Conservation (phyloP, 164 flowering plant species). For the Vitis riparia region DNA sequence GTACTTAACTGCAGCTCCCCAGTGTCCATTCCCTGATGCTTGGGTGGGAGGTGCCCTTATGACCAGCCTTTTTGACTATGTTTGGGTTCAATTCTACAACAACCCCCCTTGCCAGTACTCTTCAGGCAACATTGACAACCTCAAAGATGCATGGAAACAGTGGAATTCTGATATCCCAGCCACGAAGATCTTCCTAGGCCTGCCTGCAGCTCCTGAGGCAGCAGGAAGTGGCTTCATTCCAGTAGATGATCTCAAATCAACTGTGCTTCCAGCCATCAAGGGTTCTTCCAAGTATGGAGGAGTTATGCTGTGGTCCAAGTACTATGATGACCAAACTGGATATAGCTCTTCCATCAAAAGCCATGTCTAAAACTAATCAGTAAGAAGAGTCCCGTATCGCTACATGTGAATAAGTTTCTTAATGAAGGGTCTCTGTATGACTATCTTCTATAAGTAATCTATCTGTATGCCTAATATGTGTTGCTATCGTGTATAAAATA, state of each 20-base stretch:
- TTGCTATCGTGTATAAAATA: too few species aligned
- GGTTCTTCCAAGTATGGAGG: slow-evolving; percentile 40
- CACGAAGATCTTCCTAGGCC: slow-evolving; percentile 28
- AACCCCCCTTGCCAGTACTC: slow-evolving; percentile 37
- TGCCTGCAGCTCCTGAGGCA: slow-evolving; percentile 37
- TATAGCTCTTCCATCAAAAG: slow-evolving; percentile 38
- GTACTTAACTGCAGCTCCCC: slow-evolving; percentile 36
- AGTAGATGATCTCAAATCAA: slow-evolving; percentile 21
- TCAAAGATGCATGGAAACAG: slow-evolving; percentile 34
- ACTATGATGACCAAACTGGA: slow-evolving; percentile 32
- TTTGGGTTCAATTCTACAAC: slow-evolving; percentile 43
- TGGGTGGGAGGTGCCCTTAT: slow-evolving; percentile 29
- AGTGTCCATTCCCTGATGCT: slow-evolving; percentile 35
- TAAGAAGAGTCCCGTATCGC: background rate
- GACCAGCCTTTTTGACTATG: slow-evolving; percentile 36
- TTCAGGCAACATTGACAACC: slow-evolving; percentile 17
- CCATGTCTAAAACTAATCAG: slow-evolving; percentile 18
- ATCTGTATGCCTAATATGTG: too few species aligned
- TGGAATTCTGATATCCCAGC: slow-evolving; percentile 31
- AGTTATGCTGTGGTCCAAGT: slow-evolving; percentile 44
- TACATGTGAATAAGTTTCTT: too few species aligned
- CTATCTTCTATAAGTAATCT: too few species aligned
- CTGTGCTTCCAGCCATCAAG: slow-evolving; percentile 35
- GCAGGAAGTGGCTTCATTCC: slow-evolving; percentile 48
- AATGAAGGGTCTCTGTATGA: too few species aligned